phyloP scores from a whole-genome alignment of 331 rosid species.

The Pyracantha coccinea region DNA sequence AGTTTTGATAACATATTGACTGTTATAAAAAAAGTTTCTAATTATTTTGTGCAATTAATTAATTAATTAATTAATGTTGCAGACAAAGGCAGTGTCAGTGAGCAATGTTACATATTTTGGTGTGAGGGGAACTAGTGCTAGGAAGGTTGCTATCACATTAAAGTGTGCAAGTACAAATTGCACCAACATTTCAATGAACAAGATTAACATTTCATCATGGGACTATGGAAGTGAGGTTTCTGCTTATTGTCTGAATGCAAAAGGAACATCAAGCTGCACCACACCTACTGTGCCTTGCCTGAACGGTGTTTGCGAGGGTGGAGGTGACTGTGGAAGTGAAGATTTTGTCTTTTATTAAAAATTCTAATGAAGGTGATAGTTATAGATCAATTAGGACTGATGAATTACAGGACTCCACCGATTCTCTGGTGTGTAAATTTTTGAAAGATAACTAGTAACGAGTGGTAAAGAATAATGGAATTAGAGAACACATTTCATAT shows the following conservation, averaged over 20 bases:
- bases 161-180: background rate
- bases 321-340: background rate
- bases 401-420: background rate
- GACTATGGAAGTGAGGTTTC: background rate
- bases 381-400: background rate
- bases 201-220: background rate
- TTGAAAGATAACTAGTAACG: no score
- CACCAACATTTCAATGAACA: background rate
- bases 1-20: no score
- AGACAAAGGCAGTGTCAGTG: background rate
- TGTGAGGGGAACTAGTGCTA: background rate
- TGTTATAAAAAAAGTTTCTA: background rate
- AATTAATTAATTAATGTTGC: background rate
- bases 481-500: no score
- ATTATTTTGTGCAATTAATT: background rate
- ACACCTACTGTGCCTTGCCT: background rate
- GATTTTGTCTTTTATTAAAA: background rate
- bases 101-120: background rate
- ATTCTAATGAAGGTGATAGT: background rate
- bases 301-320: background rate
- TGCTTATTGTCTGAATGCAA: background rate
- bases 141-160: background rate
- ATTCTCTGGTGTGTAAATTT: background rate
- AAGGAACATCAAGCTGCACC: background rate
- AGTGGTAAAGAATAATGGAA: no score